Evolutionary conservation across 2,329 filamentous ascomycete genomes (phyloP), one percentile per base, ranked within the genome.

Genomic region (Penicillium vulpinum): DNA sequence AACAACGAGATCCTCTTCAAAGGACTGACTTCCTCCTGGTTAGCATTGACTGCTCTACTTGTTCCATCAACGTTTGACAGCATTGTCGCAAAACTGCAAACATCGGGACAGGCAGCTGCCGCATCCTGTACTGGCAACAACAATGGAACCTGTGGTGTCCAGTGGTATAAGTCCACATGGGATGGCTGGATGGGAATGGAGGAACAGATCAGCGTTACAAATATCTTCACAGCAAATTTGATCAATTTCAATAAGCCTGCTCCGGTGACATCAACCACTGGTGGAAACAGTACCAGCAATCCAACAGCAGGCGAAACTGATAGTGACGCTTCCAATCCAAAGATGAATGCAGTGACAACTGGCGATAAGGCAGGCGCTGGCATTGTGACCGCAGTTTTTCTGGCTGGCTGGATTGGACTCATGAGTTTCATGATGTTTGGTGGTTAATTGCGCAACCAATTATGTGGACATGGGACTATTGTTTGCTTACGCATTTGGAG

Each of bases 11-110:
- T 66, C n/a, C 84, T 84, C 1, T 92, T 88, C 82, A 90, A 90
- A 73, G 88, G 87, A 33, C 86, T 87, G 54, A 78, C 90, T n/a
- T 81, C 85, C 63, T 82, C 86, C 24, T 89, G 87, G 85, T 75
- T 91, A 62, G 79, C 84, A 1, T 79, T 82, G 18, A 80, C 83
- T 1, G 82, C 84, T 6, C 80, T 87, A 62, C 58, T 90, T n/a
- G 87, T 85, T 0, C 88, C 88, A 0, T 81, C 80, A 47, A 85
- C 83, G 1, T 73, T 73, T 40, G 72, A 80, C 1, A 76, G 68
- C 9, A 85, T 91, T 60, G 72, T 83, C 54, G 81, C 85, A 1
- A 79, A 84, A 22, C 77, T 91, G 5, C 75, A 78, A 55, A 81
- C 74, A 0, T 88, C 87, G 0, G 78, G 87, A 5, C 55, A 78